Percentiles rank a stretch among this genome's conserved stretches.
Conservation (phyloP, 306 rosid species). For the Prunus salicina region DNA sequence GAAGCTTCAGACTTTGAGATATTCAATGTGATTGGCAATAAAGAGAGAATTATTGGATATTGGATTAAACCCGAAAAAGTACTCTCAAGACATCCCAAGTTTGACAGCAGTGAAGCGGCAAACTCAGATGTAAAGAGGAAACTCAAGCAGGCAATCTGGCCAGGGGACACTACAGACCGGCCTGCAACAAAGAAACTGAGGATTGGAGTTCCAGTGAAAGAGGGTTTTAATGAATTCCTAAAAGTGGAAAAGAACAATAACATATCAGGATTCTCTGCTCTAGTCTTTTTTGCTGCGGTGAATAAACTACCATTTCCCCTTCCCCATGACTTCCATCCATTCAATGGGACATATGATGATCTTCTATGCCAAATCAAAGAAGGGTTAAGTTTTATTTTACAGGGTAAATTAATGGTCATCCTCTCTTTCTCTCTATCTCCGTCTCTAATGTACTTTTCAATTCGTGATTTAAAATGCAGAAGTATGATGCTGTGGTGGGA, state of each 20-base stretch:
- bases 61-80: too few relatives aligned
- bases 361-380: constrained; percentile 12
- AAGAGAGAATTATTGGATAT: constrained; percentile 30
- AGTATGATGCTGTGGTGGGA: constrained; percentile 36
- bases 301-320: constrained; percentile 26
- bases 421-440: not conserved
- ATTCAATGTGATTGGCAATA: constrained; percentile 24
- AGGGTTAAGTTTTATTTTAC: constrained; percentile 9
- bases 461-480: constrained; percentile 6
- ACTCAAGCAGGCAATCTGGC: too few relatives aligned
- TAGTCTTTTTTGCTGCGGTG: constrained; percentile 24
- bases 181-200: too few relatives aligned
- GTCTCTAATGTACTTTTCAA: too few relatives aligned
- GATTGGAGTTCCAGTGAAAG: too few relatives aligned
- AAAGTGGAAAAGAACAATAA: too few relatives aligned
- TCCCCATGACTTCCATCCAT: constrained; percentile 22
- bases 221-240: too few relatives aligned
- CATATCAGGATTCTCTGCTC: constrained; percentile 24
- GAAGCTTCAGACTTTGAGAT: constrained; percentile 26
- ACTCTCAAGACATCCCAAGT: too few relatives aligned
- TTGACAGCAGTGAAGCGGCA: too few relatives aligned
- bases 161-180: too few relatives aligned
- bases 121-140: too few relatives aligned
- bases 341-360: constrained; percentile 11
- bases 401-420: not conserved